phyloP scores from a whole-genome alignment of 2,329 filamentous ascomycete genomes.

The Clarireedia sp. region DNA sequence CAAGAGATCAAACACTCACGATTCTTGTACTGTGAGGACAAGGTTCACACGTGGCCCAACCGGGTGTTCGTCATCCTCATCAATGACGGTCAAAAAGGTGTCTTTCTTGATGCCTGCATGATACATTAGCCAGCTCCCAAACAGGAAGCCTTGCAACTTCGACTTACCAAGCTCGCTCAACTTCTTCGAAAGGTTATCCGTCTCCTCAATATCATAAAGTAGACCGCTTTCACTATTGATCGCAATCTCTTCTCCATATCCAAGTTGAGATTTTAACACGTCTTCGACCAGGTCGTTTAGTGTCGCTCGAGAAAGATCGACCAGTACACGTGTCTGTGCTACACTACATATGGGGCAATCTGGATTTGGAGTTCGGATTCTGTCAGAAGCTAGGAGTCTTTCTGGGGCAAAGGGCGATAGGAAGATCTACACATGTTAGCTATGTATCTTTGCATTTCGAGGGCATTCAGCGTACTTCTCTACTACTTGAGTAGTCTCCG shows the following conservation, averaged over 20 bases:
- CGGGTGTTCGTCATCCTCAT: conserved; percentile 64
- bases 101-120: conserved; percentile 56
- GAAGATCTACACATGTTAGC: conserved; percentile 51
- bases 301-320: conserved; percentile 65
- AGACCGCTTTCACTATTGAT: conserved; percentile 66
- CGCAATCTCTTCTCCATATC: conserved; percentile 74
- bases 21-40: conserved; percentile 59
- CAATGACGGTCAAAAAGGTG: conserved; percentile 76
- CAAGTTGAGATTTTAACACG: conserved; percentile 61
- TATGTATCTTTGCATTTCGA: not conserved
- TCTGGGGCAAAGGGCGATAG: conserved; percentile 59
- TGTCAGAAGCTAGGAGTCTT: conserved; percentile 51
- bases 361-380: conserved; percentile 59
- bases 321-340: conserved; percentile 56
- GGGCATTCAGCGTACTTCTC: conserved; percentile 50
- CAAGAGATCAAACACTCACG: conserved; percentile 36
- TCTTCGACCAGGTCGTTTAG: conserved; percentile 71
- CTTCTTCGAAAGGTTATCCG: conserved; percentile 75
- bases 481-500: conserved; percentile 61
- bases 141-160: not conserved
- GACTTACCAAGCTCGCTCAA: conserved; percentile 62
- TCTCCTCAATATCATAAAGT: conserved; percentile 86
- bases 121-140: not conserved
- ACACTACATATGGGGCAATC: conserved; percentile 79
- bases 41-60: conserved; percentile 77